Base-by-base conservation (phyloP, 495 filamentous ascomycete genomes). In the Apiosordaria backusii region DNA sequence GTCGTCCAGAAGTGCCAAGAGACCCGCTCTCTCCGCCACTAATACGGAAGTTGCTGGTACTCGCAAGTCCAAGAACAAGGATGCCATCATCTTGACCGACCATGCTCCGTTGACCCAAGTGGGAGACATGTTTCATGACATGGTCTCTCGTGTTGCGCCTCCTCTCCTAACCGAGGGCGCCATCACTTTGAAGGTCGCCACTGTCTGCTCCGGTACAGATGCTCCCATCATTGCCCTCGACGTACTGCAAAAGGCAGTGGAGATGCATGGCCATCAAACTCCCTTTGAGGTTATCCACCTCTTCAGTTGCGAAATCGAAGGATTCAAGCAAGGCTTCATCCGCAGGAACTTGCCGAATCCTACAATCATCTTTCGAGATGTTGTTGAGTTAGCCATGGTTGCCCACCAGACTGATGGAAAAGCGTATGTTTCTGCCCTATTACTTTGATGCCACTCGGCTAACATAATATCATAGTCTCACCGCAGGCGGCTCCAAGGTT, bases 121-220 rank as follows among this genome's bases (percentile, higher is more conserved):
- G 16, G 60, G 70, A 18, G 73, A 69, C 40, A 77, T 76, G 52
- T 77, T 78, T 57, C 35, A 63, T 23, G 71, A 78, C 62, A 75
- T 80, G 70, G 50, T 74, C 22, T 9, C 18, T 4, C 66, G 65
- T 2, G 24, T 64, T 27, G 10, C 59, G 25, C 61, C 68, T 5
- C 23, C 52, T 7, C 50, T 26, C 10, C 61, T 76, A 2, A 19
- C 57, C 6, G 16, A 59, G 0, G 23, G 53, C 0, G 63, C 61
- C 9, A n/a, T 75, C 22, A 40, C 64, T 7, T 58, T 94, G 9
- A 83, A 82, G 1, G 83, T 94, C 23, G 91, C 83, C 1, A 96
- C 92, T 0, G 85, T 93, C 72, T 96, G 91, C 70, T 93, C 90
- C 13, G 92, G 92, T 4, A 95, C 92, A 0, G 92, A 96, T 68